Evolutionary conservation across 257 asterid genomes (phyloP).

Genomic region (Primulina tabacum): DNA sequence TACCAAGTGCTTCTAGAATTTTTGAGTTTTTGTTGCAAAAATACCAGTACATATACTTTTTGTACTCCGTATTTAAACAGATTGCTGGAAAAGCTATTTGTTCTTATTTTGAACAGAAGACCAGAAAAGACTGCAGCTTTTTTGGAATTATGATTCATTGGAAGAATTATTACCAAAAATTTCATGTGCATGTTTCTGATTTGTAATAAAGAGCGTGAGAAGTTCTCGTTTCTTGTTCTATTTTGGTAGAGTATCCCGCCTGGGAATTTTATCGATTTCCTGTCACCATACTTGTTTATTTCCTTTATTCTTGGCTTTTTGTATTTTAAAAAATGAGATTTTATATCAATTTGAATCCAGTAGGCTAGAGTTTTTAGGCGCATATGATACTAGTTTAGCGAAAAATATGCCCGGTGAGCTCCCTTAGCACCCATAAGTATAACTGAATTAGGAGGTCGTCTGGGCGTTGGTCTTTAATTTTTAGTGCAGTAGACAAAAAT

Average conservation of each 20-base stretch:
- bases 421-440: neutral
- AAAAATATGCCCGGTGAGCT: neutral
- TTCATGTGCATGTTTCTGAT: neutral
- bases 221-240: too few relatives aligned
- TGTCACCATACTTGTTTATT: neutral
- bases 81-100: slow-evolving; percentile 25
- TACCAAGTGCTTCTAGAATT: slow-evolving; percentile 15
- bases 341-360: neutral
- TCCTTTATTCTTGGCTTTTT: neutral
- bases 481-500: neutral
- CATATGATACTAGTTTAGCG: neutral
- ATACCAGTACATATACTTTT: slow-evolving; percentile 7
- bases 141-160: slow-evolving; percentile 20
- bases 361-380: neutral
- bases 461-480: neutral
- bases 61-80: slow-evolving; percentile 3
- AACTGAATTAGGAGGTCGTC: neutral
- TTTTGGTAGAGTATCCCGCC: neutral
- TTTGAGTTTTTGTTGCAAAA: slow-evolving; percentile 16
- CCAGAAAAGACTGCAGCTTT: slow-evolving; percentile 10
- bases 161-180: slow-evolving; percentile 15
- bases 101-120: neutral
- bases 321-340: neutral
- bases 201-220: neutral
- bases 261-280: neutral